phyloP scores from a whole-genome alignment of 129 eudicot species.

The Gnaphalium uliginosum region DNA sequence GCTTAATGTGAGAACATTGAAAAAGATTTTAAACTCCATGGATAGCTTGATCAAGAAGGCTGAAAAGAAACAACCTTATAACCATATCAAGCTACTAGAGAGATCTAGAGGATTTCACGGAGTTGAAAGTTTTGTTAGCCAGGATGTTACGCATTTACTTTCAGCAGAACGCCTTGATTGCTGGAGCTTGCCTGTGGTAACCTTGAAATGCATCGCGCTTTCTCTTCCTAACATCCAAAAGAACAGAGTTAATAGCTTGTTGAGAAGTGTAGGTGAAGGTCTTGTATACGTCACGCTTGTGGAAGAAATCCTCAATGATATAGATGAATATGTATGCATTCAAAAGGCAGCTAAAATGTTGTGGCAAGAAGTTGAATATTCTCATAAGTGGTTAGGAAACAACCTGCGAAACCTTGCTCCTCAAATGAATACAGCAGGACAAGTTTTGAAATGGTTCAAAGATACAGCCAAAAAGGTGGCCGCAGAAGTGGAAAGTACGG shows the following conservation, averaged over 20 bases:
- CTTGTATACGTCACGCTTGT: constrained; percentile 21
- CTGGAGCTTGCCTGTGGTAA: constrained; percentile 46
- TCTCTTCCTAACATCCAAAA: constrained; percentile 33
- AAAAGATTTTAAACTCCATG: not conserved
- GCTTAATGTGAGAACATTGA: not conserved
- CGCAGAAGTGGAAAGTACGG: not conserved
- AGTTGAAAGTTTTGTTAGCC: constrained; percentile 22
- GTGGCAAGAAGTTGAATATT: constrained; percentile 37
- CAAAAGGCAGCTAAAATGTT: constrained; percentile 32
- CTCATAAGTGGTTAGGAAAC: constrained; percentile 39
- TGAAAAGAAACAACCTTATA: not conserved
- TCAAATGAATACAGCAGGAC: constrained; percentile 5
- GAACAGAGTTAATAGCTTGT: not conserved
- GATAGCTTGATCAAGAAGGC: not conserved
- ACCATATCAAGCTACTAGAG: not conserved
- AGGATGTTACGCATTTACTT: constrained; percentile 12
- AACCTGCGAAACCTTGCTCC: constrained; percentile 18
- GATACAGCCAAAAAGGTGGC: constrained; percentile 19
- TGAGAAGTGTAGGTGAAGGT: constrained; percentile 37
- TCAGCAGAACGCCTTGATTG: constrained; percentile 29
- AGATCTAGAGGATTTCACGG: constrained; percentile 27
- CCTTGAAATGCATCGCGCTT: constrained; percentile 41
- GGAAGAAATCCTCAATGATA: constrained; percentile 28
- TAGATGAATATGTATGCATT: not conserved
- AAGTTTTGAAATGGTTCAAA: constrained; percentile 19